phyloP scores from a whole-genome alignment of 352 stramenopile species.

The Phytophthora megakarya region DNA sequence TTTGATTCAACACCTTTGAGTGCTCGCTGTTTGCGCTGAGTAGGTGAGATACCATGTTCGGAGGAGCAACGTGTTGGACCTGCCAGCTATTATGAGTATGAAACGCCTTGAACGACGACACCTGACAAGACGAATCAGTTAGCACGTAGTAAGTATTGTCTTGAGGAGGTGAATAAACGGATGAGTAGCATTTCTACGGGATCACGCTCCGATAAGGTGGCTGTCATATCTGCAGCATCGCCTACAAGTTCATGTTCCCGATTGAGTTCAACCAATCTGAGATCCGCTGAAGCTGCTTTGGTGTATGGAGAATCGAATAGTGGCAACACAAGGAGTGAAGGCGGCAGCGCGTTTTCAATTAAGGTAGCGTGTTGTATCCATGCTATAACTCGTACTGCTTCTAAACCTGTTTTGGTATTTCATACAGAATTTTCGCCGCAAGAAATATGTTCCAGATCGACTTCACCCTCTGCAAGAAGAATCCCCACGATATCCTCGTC shows the following conservation, averaged over 20 bases:
- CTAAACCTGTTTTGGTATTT: conserved; percentile 1
- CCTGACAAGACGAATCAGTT: conserved; percentile 7
- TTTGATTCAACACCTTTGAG: conserved; percentile 45
- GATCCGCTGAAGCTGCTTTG: too few relatives aligned
- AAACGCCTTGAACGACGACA: conserved; percentile 22
- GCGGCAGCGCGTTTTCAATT: conserved; percentile 21
- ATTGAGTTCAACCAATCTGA: conserved; percentile 9
- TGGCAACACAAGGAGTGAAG: conserved; percentile 13
- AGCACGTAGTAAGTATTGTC: too few relatives aligned
- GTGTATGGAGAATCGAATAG: background rate
- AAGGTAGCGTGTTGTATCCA: conserved; percentile 15
- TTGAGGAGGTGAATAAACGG: background rate
- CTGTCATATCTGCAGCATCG: conserved; percentile 14
- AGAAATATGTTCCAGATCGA: conserved; percentile 52
- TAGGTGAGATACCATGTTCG: too few relatives aligned
- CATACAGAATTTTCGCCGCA: conserved; percentile 50
- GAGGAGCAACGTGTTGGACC: too few relatives aligned
- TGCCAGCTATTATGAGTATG: too few relatives aligned
- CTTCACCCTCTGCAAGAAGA: conserved; percentile 49
- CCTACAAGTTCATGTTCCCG: conserved; percentile 18
- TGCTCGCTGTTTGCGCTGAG: too few relatives aligned
- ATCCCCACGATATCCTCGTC: conserved; percentile 16
- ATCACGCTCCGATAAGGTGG: conserved; percentile 23
- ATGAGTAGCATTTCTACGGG: conserved; percentile 17
- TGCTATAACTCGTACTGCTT: background rate